Conservation (phyloP, 1,284 basidiomycete genomes). For the Amylostereum areolatum region DNA sequence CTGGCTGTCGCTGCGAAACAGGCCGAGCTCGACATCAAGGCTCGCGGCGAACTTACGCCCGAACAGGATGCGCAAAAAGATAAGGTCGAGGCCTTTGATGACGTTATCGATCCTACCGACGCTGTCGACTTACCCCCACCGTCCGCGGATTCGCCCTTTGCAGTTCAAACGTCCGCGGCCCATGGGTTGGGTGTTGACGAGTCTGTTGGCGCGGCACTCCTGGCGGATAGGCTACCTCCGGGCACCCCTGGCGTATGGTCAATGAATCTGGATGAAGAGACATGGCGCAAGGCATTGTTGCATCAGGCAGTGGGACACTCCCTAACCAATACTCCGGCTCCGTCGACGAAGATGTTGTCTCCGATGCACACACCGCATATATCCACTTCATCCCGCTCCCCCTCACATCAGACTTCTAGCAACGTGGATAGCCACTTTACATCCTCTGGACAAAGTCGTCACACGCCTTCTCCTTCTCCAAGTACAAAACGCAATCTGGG, state of each 20-base stretch:
- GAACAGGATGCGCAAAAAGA: slow-evolving; percentile 26
- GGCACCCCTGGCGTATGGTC: slow-evolving; percentile 52
- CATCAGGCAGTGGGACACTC: slow-evolving; percentile 72
- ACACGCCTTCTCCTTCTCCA: slow-evolving; percentile 15
- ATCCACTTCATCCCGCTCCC: too few species aligned
- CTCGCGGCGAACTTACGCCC: slow-evolving; percentile 28
- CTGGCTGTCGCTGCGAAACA: slow-evolving; percentile 62
- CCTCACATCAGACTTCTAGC: slow-evolving; percentile 1
- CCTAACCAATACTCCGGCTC: slow-evolving; percentile 46
- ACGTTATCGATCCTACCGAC: slow-evolving; percentile 76
- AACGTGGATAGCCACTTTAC: slow-evolving; percentile 13
- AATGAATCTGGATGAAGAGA: slow-evolving; percentile 48
- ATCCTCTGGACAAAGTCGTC: slow-evolving; percentile 12
- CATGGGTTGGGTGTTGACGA: slow-evolving; percentile 65
- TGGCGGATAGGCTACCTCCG: slow-evolving; percentile 70
- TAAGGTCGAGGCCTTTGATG: slow-evolving; percentile 29
- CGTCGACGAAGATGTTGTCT: slow-evolving; percentile 21
- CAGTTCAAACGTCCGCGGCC: slow-evolving; percentile 64
- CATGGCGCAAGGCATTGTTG: slow-evolving; percentile 67
- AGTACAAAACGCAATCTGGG: slow-evolving; percentile 16
- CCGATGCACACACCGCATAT: slow-evolving; percentile 11
- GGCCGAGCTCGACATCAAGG: slow-evolving; percentile 63
- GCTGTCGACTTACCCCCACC: slow-evolving; percentile 67
- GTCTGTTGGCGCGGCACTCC: slow-evolving; percentile 61
- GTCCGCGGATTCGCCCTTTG: slow-evolving; percentile 59